Evolutionary conservation across 2,329 filamentous ascomycete species (phyloP).

Genomic region (Sphaerulina musiva): DNA sequence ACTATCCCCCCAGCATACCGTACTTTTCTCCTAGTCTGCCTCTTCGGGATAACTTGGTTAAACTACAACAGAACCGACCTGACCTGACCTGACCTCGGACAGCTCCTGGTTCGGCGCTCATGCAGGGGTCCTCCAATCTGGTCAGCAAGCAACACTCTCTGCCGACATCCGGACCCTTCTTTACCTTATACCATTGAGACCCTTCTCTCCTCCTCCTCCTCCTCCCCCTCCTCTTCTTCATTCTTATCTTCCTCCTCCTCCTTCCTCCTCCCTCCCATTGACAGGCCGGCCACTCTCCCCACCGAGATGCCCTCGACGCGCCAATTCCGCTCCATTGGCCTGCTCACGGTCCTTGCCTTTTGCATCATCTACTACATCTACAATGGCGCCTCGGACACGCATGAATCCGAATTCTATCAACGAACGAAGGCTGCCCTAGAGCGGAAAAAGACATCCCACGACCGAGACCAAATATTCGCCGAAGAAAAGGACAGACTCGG

Average conservation of each 20-base stretch:
- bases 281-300: neutral
- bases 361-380: conserved; percentile 68
- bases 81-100: too few relatives aligned
- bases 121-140: too few relatives aligned
- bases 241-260: neutral
- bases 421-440: conserved; percentile 51
- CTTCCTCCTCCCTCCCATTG: neutral
- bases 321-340: conserved; percentile 59
- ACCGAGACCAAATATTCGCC: conserved; percentile 28
- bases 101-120: too few relatives aligned
- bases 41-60: too few relatives aligned
- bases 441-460: conserved; percentile 36
- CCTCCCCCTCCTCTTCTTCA: neutral
- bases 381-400: conserved; percentile 50
- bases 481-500: conserved; percentile 27
- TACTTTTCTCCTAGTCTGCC: too few relatives aligned
- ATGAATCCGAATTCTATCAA: conserved; percentile 51
- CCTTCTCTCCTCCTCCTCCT: neutral
- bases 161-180: too few relatives aligned
- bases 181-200: too few relatives aligned
- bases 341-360: conserved; percentile 59
- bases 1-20: too few relatives aligned
- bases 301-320: conserved; percentile 60
- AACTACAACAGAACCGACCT: too few relatives aligned
- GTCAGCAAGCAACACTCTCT: too few relatives aligned